Conservation (phyloP, 345 rosid species). For the Hirschfeldia incana region DNA sequence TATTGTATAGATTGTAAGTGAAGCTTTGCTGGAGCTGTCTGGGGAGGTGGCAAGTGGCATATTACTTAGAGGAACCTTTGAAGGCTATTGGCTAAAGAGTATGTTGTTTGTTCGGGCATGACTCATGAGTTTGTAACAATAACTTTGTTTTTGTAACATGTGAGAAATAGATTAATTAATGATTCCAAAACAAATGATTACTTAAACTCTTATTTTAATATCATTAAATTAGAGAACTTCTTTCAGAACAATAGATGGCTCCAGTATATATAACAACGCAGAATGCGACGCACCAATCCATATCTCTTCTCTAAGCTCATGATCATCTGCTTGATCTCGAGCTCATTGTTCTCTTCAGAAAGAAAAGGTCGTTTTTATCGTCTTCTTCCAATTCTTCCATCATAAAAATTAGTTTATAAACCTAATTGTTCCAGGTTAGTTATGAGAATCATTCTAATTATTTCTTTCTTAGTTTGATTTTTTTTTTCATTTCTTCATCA, state of each 20-base stretch:
- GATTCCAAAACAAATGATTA: constrained; percentile 25
- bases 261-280: constrained; percentile 50
- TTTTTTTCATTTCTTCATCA: constrained; percentile 7
- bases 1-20: background rate
- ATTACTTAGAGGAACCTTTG: constrained; percentile 54
- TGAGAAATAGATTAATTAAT: constrained; percentile 15
- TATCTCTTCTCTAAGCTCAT: constrained; percentile 36
- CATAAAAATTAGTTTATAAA: constrained; percentile 18
- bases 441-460: constrained; percentile 16
- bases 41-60: constrained; percentile 45
- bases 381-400: constrained; percentile 15
- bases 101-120: constrained; percentile 72
- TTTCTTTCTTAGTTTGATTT: background rate
- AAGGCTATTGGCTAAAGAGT: constrained; percentile 56
- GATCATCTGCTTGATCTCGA: constrained; percentile 33
- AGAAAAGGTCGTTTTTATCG: background rate
- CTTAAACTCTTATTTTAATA: constrained; percentile 28
- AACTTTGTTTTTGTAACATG: constrained; percentile 29
- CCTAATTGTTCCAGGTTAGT: constrained; percentile 28
- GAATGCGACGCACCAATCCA: constrained; percentile 50
- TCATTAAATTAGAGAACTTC: constrained; percentile 15
- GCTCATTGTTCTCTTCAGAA: constrained; percentile 22
- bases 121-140: constrained; percentile 55
- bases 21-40: constrained; percentile 62
- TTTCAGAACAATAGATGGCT: constrained; percentile 19